phyloP scores from a whole-genome alignment of 805 yeast genomes.

The Myxozyma sirexii region DNA sequence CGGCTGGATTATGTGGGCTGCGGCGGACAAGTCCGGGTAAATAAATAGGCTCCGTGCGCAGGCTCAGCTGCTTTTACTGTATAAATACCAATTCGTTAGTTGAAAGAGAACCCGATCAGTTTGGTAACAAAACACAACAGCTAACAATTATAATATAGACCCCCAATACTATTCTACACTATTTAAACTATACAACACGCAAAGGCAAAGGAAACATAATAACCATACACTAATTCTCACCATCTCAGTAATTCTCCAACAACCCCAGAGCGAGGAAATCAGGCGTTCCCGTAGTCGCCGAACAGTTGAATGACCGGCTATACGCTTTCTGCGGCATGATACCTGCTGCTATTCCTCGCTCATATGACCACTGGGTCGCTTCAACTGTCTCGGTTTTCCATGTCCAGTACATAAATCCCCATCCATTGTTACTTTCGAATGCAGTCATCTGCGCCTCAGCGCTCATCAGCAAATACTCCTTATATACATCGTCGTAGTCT shows the following conservation, averaged over 20 bases:
- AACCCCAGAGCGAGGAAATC: constrained; percentile 39
- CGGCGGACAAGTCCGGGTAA: too few relatives aligned
- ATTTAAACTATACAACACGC: too few relatives aligned
- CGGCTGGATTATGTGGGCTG: too few relatives aligned
- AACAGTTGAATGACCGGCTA: constrained; percentile 37
- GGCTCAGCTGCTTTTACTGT: too few relatives aligned
- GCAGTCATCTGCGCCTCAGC: constrained; percentile 85
- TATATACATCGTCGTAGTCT: constrained; percentile 60
- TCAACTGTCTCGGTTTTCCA: constrained; percentile 70
- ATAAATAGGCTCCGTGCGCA: too few relatives aligned
- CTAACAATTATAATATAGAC: too few relatives aligned
- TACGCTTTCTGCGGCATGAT: constrained; percentile 41
- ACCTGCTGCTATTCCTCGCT: constrained; percentile 39
- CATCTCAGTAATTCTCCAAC: constrained; percentile 36
- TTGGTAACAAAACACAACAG: too few relatives aligned
- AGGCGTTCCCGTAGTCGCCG: constrained; percentile 32
- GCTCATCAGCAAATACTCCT: constrained; percentile 59
- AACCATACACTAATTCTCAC: neutral
- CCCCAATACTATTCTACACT: too few relatives aligned
- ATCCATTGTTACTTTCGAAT: constrained; percentile 67
- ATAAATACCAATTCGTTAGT: too few relatives aligned
- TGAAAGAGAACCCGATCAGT: too few relatives aligned
- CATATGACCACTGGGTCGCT: constrained; percentile 43
- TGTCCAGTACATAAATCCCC: constrained; percentile 78
- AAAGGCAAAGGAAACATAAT: too few relatives aligned